Base-by-base conservation (phyloP, 2,329 filamentous ascomycete genomes). In the Ascosphaera aggregata region DNA sequence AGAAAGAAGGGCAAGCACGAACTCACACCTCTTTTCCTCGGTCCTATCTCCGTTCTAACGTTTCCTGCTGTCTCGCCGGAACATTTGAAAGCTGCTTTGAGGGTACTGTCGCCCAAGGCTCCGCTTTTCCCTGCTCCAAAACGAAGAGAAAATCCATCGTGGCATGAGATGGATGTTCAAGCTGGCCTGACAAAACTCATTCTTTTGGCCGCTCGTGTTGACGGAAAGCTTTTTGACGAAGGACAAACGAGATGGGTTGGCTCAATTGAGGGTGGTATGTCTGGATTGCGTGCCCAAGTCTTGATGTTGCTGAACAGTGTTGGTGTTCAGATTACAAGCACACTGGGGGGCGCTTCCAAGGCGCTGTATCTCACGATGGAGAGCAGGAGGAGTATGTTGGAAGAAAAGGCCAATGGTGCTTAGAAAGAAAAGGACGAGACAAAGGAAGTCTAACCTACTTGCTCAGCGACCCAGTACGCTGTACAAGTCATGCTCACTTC, bases 351-450 rank as follows among this genome's bases (percentile, higher is more conserved):
- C 40, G 73, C 80, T 37, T 68, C 76, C 43, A 81, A 76, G 65
- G 85, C 71, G 53, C 54, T 98, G 48, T 95, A 86, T 67, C 67
- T 93, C 44, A 81, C 86, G 9, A 63, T 98, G 50, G 86, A 95
- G 64, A 73, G 80, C 37, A 67, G 86, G 54, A 73, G 75, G 58
- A 71, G 65, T 37, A 77, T 86, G 60, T 57, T 98, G 55, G 82
- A 94, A 51, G 79, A 85, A 48, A 76, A 80, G 46, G 53, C 55
- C 50, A 43, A 39, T 18, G 51, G 48, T 18, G 51, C 53, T 38
- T 55, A 58, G 49, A 50, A 42, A 39, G 54, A 57, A 38, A 41
- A 39, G 39, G 40, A 45, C 27, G 13, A 30, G n/a, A n/a, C n/a
- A n/a, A n/a, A n/a, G n/a, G n/a, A n/a, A n/a, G n/a, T n/a, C n/a